Conservation (phyloP, 306 rosid genomes). For the Cucumis hystrix region DNA sequence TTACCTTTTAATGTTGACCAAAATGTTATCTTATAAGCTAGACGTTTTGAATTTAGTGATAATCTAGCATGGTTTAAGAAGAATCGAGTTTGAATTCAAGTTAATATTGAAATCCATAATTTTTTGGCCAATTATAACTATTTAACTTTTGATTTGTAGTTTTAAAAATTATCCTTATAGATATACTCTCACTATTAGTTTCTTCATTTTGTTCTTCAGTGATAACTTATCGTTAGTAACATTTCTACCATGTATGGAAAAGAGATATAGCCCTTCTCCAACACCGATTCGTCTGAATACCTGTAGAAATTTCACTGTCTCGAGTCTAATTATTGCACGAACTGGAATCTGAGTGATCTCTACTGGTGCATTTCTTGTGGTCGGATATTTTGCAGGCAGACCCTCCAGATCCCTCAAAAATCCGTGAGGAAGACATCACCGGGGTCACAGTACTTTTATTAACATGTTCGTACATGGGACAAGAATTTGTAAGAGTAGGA, state of each 20-base stretch:
- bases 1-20: neutral
- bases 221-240: neutral
- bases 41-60: neutral
- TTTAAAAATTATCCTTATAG: too few relatives aligned
- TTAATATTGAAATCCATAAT: neutral
- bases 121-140: too few relatives aligned
- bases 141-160: too few relatives aligned
- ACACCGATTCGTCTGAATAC: neutral
- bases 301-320: neutral
- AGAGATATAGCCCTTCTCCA: neutral
- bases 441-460: constrained; percentile 74
- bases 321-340: neutral
- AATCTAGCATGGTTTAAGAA: neutral
- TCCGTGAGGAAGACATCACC: constrained; percentile 83
- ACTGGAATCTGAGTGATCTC: neutral
- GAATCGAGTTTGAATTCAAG: neutral
- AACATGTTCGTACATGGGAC: constrained; percentile 84
- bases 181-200: too few relatives aligned
- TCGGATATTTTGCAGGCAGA: constrained; percentile 45
- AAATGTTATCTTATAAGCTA: neutral
- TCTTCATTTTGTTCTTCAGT: neutral
- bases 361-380: neutral
- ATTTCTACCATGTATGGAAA: neutral
- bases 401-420: constrained; percentile 86
- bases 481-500: constrained; percentile 80